Evolutionary conservation across 129 eudicot genomes (phyloP), one percentile per base, ranked within the genome.

Genomic region (Lactuca saligna): DNA sequence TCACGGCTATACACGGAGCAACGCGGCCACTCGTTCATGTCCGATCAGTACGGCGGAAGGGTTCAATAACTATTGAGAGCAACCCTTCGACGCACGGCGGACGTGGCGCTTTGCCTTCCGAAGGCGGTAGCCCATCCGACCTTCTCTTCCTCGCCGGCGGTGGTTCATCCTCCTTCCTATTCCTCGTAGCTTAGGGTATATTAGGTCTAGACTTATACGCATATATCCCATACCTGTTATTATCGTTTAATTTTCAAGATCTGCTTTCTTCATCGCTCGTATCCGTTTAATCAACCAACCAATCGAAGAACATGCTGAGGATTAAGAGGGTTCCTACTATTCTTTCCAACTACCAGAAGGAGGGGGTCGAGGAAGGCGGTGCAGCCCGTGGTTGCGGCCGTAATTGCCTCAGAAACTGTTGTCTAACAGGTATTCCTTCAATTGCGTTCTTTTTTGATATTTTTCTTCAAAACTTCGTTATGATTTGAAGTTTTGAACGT

Each of bases 21-120:
- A 69, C 67, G 59, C 94, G 88, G 72, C 68, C 79, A 44, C 71
- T 75, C 33, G 79, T 53, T 5, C 90, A 88, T 85, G 96, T 79
- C 84, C 92, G 81, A n/a, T 42, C 86, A 60, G 79, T 83, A 66
- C 90, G 91, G 16, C 78, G 83, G 50, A 82, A 78, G 81, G 89
- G 82, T 67, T 69, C 82, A 63, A 55, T 83, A 69, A 69, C 68
- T 6, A 66, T 68, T 20, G 82, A 77, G 66, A 68, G 69, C 72
- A 86, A 86, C 78, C 97, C 94, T 51, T 90, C 88, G 44, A 88
- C 97, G 57, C 97, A 90, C 97, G 97, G 97, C 57, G 97, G 97
- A 53, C 79, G 97, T 69, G 97, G 97, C 17, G 97, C 95, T 58
- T 79, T 82, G 57, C 97, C 97, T 31, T 86, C 97, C 37, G 91